Base-by-base conservation (phyloP, 305 asterid genomes). In the Solanum aculeatissimum region DNA sequence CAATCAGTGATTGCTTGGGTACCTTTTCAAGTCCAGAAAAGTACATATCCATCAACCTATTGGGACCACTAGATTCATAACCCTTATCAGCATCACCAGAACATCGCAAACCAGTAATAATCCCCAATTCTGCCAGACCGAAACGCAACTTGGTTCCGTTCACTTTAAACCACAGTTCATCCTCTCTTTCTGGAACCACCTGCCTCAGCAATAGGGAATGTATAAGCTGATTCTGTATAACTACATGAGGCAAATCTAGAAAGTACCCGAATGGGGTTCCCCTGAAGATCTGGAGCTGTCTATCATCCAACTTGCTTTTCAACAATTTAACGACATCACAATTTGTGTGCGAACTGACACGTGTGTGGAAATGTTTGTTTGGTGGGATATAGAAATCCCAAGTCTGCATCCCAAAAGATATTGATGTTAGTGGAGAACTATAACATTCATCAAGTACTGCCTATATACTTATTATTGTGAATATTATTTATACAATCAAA, bases 331-430 rank as follows among this genome's bases (percentile, higher is more conserved):
- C 27, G 3, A 32, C 47, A 16, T 77, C 60, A 77, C 82, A 77
- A 77, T 77, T 77, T 77, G 82, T 77, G 65, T 77, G 82, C 0
- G 82, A 77, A 77, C 82, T 77, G 18, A 77, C 25, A 6, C 65
- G 82, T 12, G 82, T 77, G 65, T 77, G 82, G 62, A 77, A 77
- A 77, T 29, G 82, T 51, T 29, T 77, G 65, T 77, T 77, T 29
- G 47, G 82, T 77, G 82, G 82, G 58, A 77, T 51, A 27, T 77
- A 77, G 82, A 77, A 77, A 77, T 77, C 82, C 82, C 82, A 77
- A 77, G 47, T 77, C 82, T 77, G 82, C 82, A 77, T 25, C 65
- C 65, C 23, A 51, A 51, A 51, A 51, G 21, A 6, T 5, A 77
- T 51, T 51, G 82, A 16, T 51, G 65, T 77, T 77, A 77, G 82